These are phyloP conservation scores for Mycogone perniciosa DNA, from an alignment of 2,329 filamentous ascomycete species.

Conservation along the genomic window DNA sequence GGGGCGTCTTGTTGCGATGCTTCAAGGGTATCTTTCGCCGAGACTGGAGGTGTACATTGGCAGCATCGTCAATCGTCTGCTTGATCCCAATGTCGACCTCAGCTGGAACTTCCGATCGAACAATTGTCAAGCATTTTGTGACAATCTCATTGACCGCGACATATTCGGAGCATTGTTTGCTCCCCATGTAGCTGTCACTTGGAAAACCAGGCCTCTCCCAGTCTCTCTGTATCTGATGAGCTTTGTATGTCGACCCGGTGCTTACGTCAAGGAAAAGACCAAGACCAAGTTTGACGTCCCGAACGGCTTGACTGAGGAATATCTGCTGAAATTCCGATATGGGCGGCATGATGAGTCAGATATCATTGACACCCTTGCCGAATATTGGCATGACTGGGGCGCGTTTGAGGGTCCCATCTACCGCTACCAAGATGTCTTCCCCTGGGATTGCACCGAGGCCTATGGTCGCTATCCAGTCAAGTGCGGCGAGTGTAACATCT, in stretches of 20 bases:
- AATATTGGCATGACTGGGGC: conserved; percentile 43
- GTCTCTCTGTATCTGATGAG: conserved; percentile 32
- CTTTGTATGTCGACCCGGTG: conserved; percentile 29
- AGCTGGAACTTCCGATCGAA: conserved; percentile 28
- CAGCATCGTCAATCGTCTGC: conserved; percentile 24
- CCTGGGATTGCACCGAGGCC: conserved; percentile 43
- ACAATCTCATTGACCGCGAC: conserved; percentile 26
- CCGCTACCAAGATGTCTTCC: conserved; percentile 36
- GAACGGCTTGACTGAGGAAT: conserved; percentile 37
- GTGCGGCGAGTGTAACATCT: conserved; percentile 35
- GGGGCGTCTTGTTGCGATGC: conserved; percentile 13
- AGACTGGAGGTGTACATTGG: conserved; percentile 25
- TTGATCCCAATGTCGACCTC: conserved; percentile 21
- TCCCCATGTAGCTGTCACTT: neutral
- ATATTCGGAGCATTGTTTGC: conserved; percentile 27
- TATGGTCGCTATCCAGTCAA: conserved; percentile 29
- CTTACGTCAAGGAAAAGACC: conserved; percentile 20
- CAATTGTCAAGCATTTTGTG: conserved; percentile 34
- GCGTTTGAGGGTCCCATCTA: conserved; percentile 34
- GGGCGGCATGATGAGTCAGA: conserved; percentile 36
- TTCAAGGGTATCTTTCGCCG: conserved; percentile 20
- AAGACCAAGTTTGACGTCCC: conserved; percentile 32
- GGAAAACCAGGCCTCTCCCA: neutral
- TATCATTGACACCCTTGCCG: conserved; percentile 35
- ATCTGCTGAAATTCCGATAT: conserved; percentile 32